Base-by-base conservation (phyloP, 2,329 filamentous ascomycete species). In the Xylariaceae sp. region DNA sequence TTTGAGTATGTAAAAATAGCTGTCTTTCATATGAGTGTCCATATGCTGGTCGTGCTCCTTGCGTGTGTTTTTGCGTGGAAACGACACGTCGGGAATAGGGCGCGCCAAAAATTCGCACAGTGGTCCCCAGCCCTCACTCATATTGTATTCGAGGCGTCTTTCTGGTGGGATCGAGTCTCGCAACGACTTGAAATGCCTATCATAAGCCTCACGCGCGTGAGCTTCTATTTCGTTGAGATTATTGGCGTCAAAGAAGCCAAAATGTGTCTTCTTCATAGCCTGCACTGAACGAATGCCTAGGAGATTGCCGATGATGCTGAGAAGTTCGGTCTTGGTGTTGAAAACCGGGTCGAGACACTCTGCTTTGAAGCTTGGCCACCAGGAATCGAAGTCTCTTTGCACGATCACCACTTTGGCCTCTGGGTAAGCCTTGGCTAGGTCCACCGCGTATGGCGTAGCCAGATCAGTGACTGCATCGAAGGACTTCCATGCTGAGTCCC, bases 341-440 rank as follows among this genome's bases (percentile, higher is more conserved):
- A 39, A 39, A n/a, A 22, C 5, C 22, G 16, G 22, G 19, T 39
- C 37, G 12, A 39, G 21, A 23, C 22, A 21, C 14, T 39, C 37
- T 16, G 17, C n/a, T 17, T 22, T 27, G 35, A 49, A 51, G 40
- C 48, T 52, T 3, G 36, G 43, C 45, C 42, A 49, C 51, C 51
- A 52, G 17, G 29, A 21, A 8, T 50, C 51, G 39, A 48, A 35
- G 33, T 50, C 40, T 27, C 53, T 42, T 36, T 54, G 42, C 5
- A 52, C 45, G 3, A 55, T 14, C 16, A 55, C 46, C 4, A 55
- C 49, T 11, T 48, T 47, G 29, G 53, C 53, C 5, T 48, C 49
- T 4, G 53, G 51, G 25, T 54, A 55, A 5, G 43, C 47, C 2
- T 41, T 17, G 33, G 50, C 32, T 10, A 54, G 45, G n/a, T 47